Evolutionary conservation across 2,329 filamentous ascomycete species (phyloP), one percentile per base, ranked within the genome.

Genomic region (Pestalotiopsis sp.): DNA sequence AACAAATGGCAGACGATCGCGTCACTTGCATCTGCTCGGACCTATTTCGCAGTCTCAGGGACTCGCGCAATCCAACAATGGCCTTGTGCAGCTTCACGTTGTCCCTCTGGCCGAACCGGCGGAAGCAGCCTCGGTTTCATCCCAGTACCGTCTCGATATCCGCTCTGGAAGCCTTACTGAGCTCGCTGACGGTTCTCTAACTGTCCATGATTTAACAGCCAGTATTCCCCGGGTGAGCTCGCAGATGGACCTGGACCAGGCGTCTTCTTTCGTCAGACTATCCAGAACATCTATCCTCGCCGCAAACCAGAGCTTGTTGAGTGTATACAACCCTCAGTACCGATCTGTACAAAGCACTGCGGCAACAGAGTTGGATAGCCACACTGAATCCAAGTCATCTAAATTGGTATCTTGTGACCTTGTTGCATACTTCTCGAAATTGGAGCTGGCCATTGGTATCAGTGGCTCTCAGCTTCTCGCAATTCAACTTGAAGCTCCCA

Each of bases 281-380:
- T 92, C 91, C 7, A 87, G 87, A 68, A 89, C 91, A 7, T 88
- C 91, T 4, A 78, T 93, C 1, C 83, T 95, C 59, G 85, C 88
- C 1, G 83, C 88, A n/a, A 90, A 89, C 0, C 74, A 84, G 0
- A 80, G 84, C 11, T 83, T 85, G 0, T 86, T 92, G 56, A 85
- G 82, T 57, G 83, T 93, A 14, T 92, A 91, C 77, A 93, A 94
- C 78, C 88, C 91, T 41, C 88, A 90, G 69, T 94, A 90, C 77
- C 87, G 82, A 38, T 89, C 88, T 7, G 76, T 89, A n/a, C 88
- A 90, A 72, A 85, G 85, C 39, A 84, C 83, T 13, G 76, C 83
- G 4, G 70, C 80, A 2, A 71, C 86, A 64, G 81, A 87, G 64
- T 73, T 84, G n/a, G 82, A 82, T 0, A 79, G 79, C n/a, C 75